Base-by-base conservation (phyloP, 495 filamentous ascomycete species). In the Neurospora sp. region DNA sequence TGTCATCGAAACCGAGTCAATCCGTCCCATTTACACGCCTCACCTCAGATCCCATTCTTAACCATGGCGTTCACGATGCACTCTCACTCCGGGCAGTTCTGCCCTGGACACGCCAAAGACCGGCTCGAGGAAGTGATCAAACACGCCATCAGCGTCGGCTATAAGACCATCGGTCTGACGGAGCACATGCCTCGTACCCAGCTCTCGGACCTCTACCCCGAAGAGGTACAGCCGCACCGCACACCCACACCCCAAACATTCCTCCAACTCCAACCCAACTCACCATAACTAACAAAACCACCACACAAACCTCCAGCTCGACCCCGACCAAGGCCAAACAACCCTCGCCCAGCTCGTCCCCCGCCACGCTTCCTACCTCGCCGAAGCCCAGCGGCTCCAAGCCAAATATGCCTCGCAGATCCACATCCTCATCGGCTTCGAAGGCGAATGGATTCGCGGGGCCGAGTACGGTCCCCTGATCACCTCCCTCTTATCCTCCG, bases 21-120 rank as follows among this genome's bases (percentile, higher is more conserved):
- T 31, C 5, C 48, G 3, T 16, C n/a, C n/a, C 31, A n/a, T 1
- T 12, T 45, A 27, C 8, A 39, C 8, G 8, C 2, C 10, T 35
- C 22, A 73, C 31, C 3, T n/a, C 48, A 69, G 8, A 12, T 69
- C 37, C 10, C 38, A 6, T 8, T 35, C 40, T 22, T 4, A 27
- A 70, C 31, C 65, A 99, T 99, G 96, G 94, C 96, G 10, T 97
- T 96, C 85, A 94, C 96, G n/a, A 96, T 98, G 83, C 96, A 99
- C 83, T 96, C 93, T 79, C 96, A 99, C 85, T 98, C 94, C 68
- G 96, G 96, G 69, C 92, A 98, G 82, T 98, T 98, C 87, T 99
- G 96, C 83, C 90, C 88, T 10, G 87, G 90, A 76, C 96, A 98
- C 84, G 96, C 95, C 31, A 87, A 90, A 78, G 87, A 95, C 81